Evolutionary conservation across 192 early-diverging fungal species (phyloP), one percentile per base, ranked within the genome.

Genomic region (Chytriomyces hyalinus): DNA sequence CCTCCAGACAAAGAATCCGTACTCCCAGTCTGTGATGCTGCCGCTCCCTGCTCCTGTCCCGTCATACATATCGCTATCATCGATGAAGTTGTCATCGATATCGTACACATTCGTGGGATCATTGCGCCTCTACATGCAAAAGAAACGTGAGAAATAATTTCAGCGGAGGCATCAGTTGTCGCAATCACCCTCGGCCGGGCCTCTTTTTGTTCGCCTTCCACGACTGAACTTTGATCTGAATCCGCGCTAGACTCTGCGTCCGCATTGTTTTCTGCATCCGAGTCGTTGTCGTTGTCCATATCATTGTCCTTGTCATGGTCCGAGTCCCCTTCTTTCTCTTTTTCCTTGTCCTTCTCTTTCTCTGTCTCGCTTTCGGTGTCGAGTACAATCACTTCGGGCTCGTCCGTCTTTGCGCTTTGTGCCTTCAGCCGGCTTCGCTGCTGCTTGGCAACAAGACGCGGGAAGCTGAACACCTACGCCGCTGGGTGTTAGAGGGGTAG

Each of bases 71-170:
- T 87, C 86, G 5, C 57, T 73, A 67, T 87, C 86, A 62, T 87
- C 86, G 49, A 87, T 87, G 69, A 87, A 87, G 61, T 83, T 83
- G 69, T 87, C 86, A 43, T 87, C 80, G 20, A 83, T 63, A 67
- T 87, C 85, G 76, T 87, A 87, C 5, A 83, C 79, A 26, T 80
- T 74, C 28, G 82, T 69, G n/a, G 78, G 82, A 51, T 77, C 78
- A 43, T 43, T 72, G 0, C 71, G 70, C 51, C 51, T 69, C 36
- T 36, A 2, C 36, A 36, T 36, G 36, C 36, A 36, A 36, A 2
- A 36, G 36, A 59, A 20, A n/a, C 57, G 17, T 59, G 17, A 6
- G 57, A 15, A 20, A 15, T 20, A 20, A 59, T 36, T 36, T 36
- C 36, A 36, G 36, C 36, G 3, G 36, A 26, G 36, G 36, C 36